Evolutionary conservation across 2,329 filamentous ascomycete species (phyloP), one percentile per base, ranked within the genome.

Genomic region (Bertia moriformis): DNA sequence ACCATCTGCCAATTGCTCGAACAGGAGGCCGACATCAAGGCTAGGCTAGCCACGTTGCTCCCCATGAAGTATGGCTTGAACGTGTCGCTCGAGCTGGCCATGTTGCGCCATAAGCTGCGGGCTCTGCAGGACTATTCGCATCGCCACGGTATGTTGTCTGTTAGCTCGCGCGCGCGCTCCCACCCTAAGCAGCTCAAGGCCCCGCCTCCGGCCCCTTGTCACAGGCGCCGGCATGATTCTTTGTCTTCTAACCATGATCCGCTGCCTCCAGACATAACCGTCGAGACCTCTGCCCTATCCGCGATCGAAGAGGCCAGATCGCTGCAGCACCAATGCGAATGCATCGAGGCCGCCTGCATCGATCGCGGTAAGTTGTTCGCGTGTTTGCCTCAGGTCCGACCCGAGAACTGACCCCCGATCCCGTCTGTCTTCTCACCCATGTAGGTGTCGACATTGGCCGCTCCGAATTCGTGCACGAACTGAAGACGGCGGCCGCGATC

Each of bases 261-360:
- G n/a, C n/a, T n/a, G n/a, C n/a, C 14, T 36, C 3, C 12, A 13
- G 38, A 19, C 43, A 24, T 49, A 66, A 63, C 61, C 40, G 44
- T 65, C 37, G 49, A 55, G 20, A 52, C 56, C 33, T 55, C 53
- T 18, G 55, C 61, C 44, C 53, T 72, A 40, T 74, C 68, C 39
- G 67, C 72, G 44, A 60, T 65, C 18, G 71, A 75, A 52, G 71
- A 75, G 51, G 71, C 71, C 18, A 62, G 71, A 41, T 60, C 62
- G 27, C 54, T 74, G 39, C 71, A 75, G 50, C 71, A 74, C 48
- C 66, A 65, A 45, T 73, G 70, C 54, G 71, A 75, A 54, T 71
- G 67, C 51, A 65, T 75, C 40, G 69, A 74, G 48, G 59, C 59
- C 39, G 63, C 62, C 41, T 67, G 69, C 47, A 51, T 69, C 43